Evolutionary conservation across 441 rosid species (phyloP), one percentile per base, ranked within the genome.

Genomic region (Brassica balearica): DNA sequence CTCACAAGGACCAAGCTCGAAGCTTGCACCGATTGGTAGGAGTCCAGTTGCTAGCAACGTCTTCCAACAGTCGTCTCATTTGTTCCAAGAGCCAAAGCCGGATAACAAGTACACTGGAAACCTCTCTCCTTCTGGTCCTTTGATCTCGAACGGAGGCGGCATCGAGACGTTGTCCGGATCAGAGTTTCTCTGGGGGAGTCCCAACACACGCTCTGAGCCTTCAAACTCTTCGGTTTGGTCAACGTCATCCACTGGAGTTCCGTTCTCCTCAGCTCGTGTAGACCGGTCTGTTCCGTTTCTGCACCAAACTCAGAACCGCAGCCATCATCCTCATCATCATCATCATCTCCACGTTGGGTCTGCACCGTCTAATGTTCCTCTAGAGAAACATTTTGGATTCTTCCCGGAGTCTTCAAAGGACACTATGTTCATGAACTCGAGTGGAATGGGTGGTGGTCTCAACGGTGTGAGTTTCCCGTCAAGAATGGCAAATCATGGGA

Each of bases 101-200:
- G 87, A 90, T 78, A 85, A 74, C 53, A 79, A 87, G 75, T 88
- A 85, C 58, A 85, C 77, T 34, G 94, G 91, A 85, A 83, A 83
- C 62, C 12, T 84, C 38, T 88, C 92, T 6, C 79, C 93, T 67
- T 86, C 92, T 82, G 92, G 92, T 77, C 88, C 87, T 66, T 83
- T 93, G 81, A 79, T 80, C 36, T 86, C 94, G 6, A 90, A 88
- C 84, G 89, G 93, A 68, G 89, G 92, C 58, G 85, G 81, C 59
- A 67, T 90, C 63, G 98, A 87, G 82, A 94, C 95, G 56, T 82
- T 96, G 65, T 89, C 99, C 0, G 99, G 98, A 58, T 89, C 97
- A 62, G 97, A 96, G 80, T 96, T 96, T 82, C 98, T 96, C 3
- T 96, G 99, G 99, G 99, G 99, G 66, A 90, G 93, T 82, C 96